Evolutionary conservation across 768 basidiomycete species (phyloP), one percentile per base, ranked within the genome.

Genomic region (Amanita subjunquillea): DNA sequence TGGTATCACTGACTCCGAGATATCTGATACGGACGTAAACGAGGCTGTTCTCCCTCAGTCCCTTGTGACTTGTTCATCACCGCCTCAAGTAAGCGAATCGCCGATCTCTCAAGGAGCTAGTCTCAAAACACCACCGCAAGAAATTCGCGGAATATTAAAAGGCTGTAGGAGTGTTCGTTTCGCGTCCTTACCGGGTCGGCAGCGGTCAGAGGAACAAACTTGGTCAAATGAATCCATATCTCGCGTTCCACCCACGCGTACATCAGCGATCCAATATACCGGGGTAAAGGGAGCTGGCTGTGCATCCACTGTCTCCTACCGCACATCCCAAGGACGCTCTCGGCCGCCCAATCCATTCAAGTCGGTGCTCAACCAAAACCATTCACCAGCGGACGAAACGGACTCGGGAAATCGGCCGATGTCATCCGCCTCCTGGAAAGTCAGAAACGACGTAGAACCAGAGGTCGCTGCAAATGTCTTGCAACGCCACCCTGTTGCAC

Each of bases 161-260:
- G 40, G 53, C n/a, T 41, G 48, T 39, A 54, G 32, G 22, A 48
- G 22, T 13, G 53, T 54, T 23, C 53, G 53, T 20, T 54, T 54
- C 20, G 53, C 45, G 7, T 53, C 51, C 12, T 39, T 53, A 46
- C 51, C 51, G 6, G 39, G 4, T 30, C 45, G 44, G 36, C 51
- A 53, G 10, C 9, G 43, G 36, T 10, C 34, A 53, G 43, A 38
- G 8, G 27, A 46, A 45, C 43, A 46, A 6, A 25, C 2, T 12
- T 25, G 27, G 23, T 34, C 36, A 20, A 36, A 42, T 37, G 38
- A 23, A 38, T 39, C 41, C 9, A 10, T 36, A n/a, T 22, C 43
- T 15, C 17, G 13, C 10, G 17, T 17, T 5, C 25, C 36, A 6
- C 30, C 34, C 38, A 45, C 10, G 20, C 44, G 43, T 9, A 37